A percentile compares a stretch with the other conserved stretches of the same genome.
Evolutionary conservation across 2,329 filamentous ascomycete genomes (phyloP).

Genomic region (Phialocephala subalpina): DNA sequence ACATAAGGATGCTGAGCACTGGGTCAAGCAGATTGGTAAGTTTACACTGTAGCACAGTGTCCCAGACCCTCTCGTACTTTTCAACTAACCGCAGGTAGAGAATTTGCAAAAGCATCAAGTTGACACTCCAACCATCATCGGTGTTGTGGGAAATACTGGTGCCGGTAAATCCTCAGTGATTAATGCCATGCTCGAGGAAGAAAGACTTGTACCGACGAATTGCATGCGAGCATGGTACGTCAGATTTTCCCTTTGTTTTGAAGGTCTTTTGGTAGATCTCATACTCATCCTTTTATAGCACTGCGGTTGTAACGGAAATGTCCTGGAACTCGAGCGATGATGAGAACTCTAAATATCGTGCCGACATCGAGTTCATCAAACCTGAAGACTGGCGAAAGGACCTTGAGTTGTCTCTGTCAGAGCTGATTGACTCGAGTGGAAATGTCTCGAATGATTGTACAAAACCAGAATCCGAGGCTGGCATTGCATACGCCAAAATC

Average conservation of each 20-base stretch:
- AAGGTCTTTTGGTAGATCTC: no score
- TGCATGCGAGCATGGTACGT: slow-evolving; percentile 44
- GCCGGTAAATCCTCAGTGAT: slow-evolving; percentile 39
- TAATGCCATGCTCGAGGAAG: slow-evolving; percentile 53
- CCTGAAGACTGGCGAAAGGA: slow-evolving; percentile 35
- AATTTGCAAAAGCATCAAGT: slow-evolving; percentile 34
- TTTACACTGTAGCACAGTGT: no score
- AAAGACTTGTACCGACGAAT: slow-evolving; percentile 53
- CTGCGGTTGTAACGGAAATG: slow-evolving; percentile 56
- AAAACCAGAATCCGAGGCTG: slow-evolving; percentile 2
- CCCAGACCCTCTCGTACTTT: background rate
- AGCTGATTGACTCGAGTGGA: slow-evolving; percentile 24
- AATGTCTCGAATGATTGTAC: background rate
- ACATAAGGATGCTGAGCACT: slow-evolving; percentile 36
- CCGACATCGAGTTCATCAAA: slow-evolving; percentile 48
- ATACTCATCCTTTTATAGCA: no score
- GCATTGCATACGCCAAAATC: slow-evolving; percentile 16
- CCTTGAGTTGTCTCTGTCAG: slow-evolving; percentile 27
- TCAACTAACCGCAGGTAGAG: slow-evolving; percentile 16
- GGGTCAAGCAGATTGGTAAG: slow-evolving; percentile 39
- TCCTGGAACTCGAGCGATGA: slow-evolving; percentile 52
- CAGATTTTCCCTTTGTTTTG: no score
- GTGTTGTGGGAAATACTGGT: slow-evolving; percentile 40
- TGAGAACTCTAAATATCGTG: slow-evolving; percentile 46
- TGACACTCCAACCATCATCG: slow-evolving; percentile 38